Evolutionary conservation across 73 alveolate species (phyloP).

Genomic region (Stentor coeruleus): DNA sequence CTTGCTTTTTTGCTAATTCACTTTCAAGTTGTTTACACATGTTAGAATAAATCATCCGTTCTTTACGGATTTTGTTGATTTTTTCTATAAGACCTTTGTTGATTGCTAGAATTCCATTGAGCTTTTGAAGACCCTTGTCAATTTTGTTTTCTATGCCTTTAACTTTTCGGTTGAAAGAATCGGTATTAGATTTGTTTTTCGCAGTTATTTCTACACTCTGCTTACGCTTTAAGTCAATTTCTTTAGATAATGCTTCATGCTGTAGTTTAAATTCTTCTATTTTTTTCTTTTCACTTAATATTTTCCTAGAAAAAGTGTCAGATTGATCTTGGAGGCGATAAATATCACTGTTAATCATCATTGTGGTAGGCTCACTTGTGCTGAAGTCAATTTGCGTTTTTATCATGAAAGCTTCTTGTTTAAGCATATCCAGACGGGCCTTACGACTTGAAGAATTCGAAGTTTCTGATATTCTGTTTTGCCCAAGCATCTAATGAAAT

Average conservation of each 20-base stretch:
- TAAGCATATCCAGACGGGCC: neutral
- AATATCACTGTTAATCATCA: slow-evolving; percentile 4
- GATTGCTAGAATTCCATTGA: slow-evolving; percentile 70
- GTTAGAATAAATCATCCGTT: slow-evolving; percentile 72
- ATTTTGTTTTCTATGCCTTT: slow-evolving; percentile 54
- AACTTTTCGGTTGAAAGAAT: slow-evolving; percentile 40
- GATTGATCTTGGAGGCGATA: slow-evolving; percentile 14
- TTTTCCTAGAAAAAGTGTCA: slow-evolving; percentile 20
- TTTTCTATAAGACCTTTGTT: slow-evolving; percentile 63
- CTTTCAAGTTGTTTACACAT: slow-evolving; percentile 71
- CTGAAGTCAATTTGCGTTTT: neutral
- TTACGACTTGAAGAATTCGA: neutral
- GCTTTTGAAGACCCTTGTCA: slow-evolving; percentile 65
- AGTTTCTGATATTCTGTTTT: neutral
- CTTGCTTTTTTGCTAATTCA: slow-evolving; percentile 59
- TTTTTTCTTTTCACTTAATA: neutral
- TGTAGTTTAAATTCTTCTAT: neutral
- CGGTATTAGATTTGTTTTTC: slow-evolving; percentile 16
- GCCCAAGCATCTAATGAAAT: too few species aligned
- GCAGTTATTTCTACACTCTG: neutral
- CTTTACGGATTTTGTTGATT: slow-evolving; percentile 71
- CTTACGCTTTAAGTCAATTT: neutral
- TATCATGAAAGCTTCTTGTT: neutral
- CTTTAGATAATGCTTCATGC: neutral
- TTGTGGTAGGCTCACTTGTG: neutral